These are phyloP conservation scores for Chloromonas sp. DNA, from an alignment of 163 green algal species.

Conservation along the genomic window DNA sequence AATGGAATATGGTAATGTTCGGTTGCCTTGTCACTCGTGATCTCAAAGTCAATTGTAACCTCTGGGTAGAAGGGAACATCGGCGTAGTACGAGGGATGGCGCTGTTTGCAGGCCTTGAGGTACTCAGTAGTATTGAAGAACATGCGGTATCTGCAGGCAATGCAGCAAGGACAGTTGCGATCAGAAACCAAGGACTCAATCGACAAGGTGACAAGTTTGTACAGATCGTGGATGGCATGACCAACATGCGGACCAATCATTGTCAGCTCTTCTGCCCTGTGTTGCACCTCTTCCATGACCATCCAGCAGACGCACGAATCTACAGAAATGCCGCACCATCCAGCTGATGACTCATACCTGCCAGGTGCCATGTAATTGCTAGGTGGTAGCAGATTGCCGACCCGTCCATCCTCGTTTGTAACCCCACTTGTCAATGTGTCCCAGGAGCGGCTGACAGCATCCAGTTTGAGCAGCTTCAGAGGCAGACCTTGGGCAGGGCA, in stretches of 20 bases:
- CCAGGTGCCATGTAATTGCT: constrained; percentile 48
- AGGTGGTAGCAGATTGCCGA: constrained; percentile 55
- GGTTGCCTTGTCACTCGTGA: constrained; percentile 46
- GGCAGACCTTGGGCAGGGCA: constrained; percentile 64
- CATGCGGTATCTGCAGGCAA: constrained; percentile 62
- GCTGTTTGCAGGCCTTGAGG: constrained; percentile 43
- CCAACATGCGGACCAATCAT: too few relatives aligned
- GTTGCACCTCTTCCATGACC: too few relatives aligned
- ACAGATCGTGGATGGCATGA: neutral
- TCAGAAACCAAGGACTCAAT: too few relatives aligned
- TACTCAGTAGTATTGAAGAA: constrained; percentile 74
- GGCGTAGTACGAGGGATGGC: constrained; percentile 57
- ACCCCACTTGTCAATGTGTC: constrained; percentile 18
- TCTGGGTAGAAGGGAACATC: constrained; percentile 78
- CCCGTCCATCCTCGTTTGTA: constrained; percentile 77
- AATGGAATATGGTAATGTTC: constrained; percentile 94
- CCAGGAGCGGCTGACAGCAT: constrained; percentile 30
- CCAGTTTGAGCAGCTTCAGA: constrained; percentile 56
- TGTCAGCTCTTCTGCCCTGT: too few relatives aligned
- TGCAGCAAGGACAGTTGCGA: neutral
- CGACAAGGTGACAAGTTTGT: too few relatives aligned
- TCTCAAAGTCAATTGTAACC: constrained; percentile 68
- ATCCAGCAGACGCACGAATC: too few relatives aligned
- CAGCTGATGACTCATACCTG: neutral
- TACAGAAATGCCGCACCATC: too few relatives aligned